These are phyloP conservation scores for Paraconiothyrium brasiliense DNA, from an alignment of 2,329 filamentous ascomycete genomes.

Conservation along the genomic window DNA sequence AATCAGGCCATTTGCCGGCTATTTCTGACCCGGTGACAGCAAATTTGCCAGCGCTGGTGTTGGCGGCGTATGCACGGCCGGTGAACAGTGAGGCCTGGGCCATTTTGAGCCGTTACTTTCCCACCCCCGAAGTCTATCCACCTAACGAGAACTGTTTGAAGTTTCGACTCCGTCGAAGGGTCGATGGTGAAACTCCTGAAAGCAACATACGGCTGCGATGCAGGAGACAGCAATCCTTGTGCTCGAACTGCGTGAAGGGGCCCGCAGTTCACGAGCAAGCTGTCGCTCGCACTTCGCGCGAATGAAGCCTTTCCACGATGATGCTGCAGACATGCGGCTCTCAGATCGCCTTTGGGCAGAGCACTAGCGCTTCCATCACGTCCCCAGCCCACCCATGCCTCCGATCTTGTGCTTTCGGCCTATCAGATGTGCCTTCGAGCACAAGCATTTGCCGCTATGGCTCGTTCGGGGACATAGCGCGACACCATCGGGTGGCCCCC, in stretches of 20 bases:
- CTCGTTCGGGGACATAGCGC: conserved; percentile 32
- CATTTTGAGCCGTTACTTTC: conserved; percentile 22
- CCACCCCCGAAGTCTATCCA: conserved; percentile 19
- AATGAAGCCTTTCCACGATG: conserved; percentile 44
- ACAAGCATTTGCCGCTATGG: conserved; percentile 37
- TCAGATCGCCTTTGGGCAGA: conserved; percentile 28
- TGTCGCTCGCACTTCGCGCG: conserved; percentile 25
- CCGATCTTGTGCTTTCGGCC: conserved; percentile 30
- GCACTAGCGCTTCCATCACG: conserved; percentile 30
- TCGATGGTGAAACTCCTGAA: conserved; percentile 28
- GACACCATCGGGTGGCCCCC: conserved; percentile 29
- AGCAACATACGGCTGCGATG: conserved; percentile 18
- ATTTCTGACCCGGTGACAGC: conserved; percentile 29
- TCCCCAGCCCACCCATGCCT: conserved; percentile 29
- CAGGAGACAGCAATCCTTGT: conserved; percentile 2
- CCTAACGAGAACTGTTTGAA: conserved; percentile 23
- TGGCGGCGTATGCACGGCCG: conserved; percentile 33
- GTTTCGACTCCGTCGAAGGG: conserved; percentile 16
- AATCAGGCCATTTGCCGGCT: conserved; percentile 41
- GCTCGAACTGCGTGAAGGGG: not conserved
- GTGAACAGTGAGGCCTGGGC: conserved; percentile 27
- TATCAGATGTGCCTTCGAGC: conserved; percentile 40
- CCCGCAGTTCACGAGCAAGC: not conserved
- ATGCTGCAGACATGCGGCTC: conserved; percentile 44
- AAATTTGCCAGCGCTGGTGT: conserved; percentile 38